A percentile compares a stretch with the other conserved stretches of the same genome.
Evolutionary conservation across 2,329 filamentous ascomycete species (phyloP).

Genomic region (Monilinia vaccinii-corymbosi): DNA sequence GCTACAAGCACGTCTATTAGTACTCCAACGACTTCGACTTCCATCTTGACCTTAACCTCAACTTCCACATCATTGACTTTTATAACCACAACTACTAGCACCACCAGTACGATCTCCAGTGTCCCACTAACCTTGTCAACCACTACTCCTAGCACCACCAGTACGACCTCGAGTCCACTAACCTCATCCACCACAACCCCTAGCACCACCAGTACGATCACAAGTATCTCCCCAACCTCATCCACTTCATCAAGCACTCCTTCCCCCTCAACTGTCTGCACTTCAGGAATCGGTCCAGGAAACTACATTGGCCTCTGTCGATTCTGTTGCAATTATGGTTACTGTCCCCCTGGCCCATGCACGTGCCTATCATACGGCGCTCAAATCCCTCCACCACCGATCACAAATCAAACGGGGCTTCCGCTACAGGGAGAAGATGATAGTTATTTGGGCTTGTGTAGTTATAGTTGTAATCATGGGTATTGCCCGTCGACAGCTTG

Average conservation of each 20-base stretch:
- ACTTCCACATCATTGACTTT: background rate
- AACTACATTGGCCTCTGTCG: conserved; percentile 32
- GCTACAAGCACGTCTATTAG: conserved; percentile 1
- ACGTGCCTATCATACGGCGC: conserved; percentile 18
- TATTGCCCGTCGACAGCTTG: conserved; percentile 24
- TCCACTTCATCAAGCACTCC: conserved; percentile 5
- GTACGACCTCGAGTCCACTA: background rate
- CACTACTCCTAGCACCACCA: background rate
- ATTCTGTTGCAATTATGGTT: conserved; percentile 25
- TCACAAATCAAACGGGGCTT: conserved; percentile 29
- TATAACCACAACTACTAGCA: background rate
- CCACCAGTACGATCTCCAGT: background rate
- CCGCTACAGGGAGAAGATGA: conserved; percentile 30
- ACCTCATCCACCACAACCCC: background rate
- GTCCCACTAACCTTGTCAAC: background rate
- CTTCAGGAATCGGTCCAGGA: conserved; percentile 23
- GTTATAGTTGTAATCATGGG: conserved; percentile 37
- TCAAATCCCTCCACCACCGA: conserved; percentile 14
- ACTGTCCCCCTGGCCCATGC: conserved; percentile 21
- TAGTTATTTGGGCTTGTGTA: conserved; percentile 37
- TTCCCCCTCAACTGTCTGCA: conserved; percentile 13
- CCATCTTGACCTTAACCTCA: background rate
- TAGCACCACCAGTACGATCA: background rate
- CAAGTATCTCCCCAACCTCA: background rate
- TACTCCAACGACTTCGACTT: conserved; percentile 5